Base-by-base conservation (phyloP, 768 basidiomycete genomes). In the Boletales sp. region DNA sequence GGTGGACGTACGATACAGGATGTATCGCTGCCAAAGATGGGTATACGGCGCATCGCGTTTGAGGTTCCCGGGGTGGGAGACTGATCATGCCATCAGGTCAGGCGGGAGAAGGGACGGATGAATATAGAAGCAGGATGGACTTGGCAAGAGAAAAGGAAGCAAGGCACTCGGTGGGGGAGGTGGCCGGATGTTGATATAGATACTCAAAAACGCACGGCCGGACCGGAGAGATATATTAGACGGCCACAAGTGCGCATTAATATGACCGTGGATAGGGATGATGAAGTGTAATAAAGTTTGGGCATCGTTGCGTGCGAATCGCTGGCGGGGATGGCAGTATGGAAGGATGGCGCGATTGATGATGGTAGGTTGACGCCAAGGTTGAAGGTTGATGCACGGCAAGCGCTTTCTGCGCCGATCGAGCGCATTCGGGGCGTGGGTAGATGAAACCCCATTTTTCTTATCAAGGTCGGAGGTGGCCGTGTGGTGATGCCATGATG, bases 241-340 rank as follows among this genome's bases (percentile, higher is more conserved):
- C 25, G 25, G 25, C 25, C 25, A 28, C 5, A 5, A 28, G 25
- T 28, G 25, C 7, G 25, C 1, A 28, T 28, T 28, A 28, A 28
- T 28, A 28, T 28, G 25, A 28, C 25, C 25, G 25, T 28, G 25
- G 25, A 28, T 28, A 28, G 6, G 25, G 25, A 28, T 8, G 15
- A 33, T 15, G 32, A 25, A 17, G 18, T 34, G 18, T 4, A 34
- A 7, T 34, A 34, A 13, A 14, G 33, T 34, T 34, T 14, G 34
- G 34, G 34, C 34, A 15, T 13, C 5, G 34, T 9, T 46, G 33
- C 49, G 58, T 58, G 58, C 44, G 57, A 58, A 58, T 33, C 32
- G 39, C 45, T 31, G 42, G 57, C 42, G 46, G 25, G 34, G 48
- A 47, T 15, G 36, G 7, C n/a, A 21, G 17, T 17, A 52, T 35